Evolutionary conservation across 2,329 filamentous ascomycete genomes (phyloP), one percentile per base, ranked within the genome.

Genomic region (Hymenoscyphus fructigenus): DNA sequence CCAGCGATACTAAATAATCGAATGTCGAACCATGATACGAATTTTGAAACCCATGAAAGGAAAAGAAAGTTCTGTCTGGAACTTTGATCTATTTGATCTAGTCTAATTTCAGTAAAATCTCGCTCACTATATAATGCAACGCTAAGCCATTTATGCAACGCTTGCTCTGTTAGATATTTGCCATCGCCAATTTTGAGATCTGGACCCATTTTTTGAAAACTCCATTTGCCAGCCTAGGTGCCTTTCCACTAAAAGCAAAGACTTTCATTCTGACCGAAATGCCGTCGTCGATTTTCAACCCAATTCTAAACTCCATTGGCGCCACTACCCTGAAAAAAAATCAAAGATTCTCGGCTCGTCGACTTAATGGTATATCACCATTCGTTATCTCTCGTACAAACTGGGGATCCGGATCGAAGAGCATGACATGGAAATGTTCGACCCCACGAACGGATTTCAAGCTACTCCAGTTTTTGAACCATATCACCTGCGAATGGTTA

Each of bases 391-490:
- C 79, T 60, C 80, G 79, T 57, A 97, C 78, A 70, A 96, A 92
- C 3, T 80, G 82, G 47, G 82, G 80, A 71, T 94, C 88, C 0
- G 93, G 89, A 70, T 91, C 83, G 76, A 89, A 91, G 62, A 97
- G 81, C 92, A 97, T 93, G 74, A 97, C 89, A 77, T 98, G 94
- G 74, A 98, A 95, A 76, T 98, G 94, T 81, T 97, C 93, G 12
- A 98, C 86, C 0, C 91, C 87, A 71, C 92, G 87, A 32, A 98
- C 86, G 28, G 90, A 95, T 80, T 97, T 97, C 70, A 97, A 79
- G 17, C 84, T 86, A 62, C 82, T 85, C 92, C 93, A 97, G 74
- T 98, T 98, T 80, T 91, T 92, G 79, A 95, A 95, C 91, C 91
- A 95, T 41, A 90, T 81, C 62, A 91, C 85, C 80, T 83, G 55